Conservation (phyloP, 345 rosid genomes). For the Aquilaria yunnanensis region DNA sequence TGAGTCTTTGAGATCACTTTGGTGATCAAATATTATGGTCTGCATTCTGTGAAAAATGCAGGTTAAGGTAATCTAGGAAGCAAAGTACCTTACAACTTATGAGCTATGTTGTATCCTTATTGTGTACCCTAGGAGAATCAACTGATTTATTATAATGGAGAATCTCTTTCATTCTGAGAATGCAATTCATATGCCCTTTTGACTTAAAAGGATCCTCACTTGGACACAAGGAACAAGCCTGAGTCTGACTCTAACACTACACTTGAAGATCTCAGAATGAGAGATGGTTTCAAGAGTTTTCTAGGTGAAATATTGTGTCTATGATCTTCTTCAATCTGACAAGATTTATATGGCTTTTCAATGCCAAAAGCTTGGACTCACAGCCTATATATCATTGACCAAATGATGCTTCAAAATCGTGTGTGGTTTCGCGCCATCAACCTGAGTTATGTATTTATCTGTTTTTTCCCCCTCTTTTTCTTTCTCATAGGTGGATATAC, state of each 20-base stretch:
- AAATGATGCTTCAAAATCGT: neutral
- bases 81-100: no score
- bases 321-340: neutral
- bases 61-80: constrained; percentile 53
- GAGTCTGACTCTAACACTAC: constrained; percentile 78
- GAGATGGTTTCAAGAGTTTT: constrained; percentile 81
- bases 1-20: constrained; percentile 77
- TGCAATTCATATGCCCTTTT: constrained; percentile 62
- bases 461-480: constrained; percentile 2
- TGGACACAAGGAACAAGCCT: constrained; percentile 81
- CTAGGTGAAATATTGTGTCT: constrained; percentile 33
- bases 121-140: neutral
- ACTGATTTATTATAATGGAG: constrained; percentile 72
- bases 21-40: constrained; percentile 73
- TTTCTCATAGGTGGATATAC: constrained; percentile 62
- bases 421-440: neutral
- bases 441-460: neutral
- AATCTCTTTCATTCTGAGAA: constrained; percentile 82
- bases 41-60: constrained; percentile 77
- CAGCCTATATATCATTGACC: no score
- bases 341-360: neutral
- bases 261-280: constrained; percentile 74
- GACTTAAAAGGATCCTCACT: constrained; percentile 95
- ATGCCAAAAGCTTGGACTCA: neutral
- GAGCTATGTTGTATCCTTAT: no score